Evolutionary conservation across 306 rosid genomes (phyloP), one percentile per base, ranked within the genome.

Genomic region (Ormosia semicastrata): DNA sequence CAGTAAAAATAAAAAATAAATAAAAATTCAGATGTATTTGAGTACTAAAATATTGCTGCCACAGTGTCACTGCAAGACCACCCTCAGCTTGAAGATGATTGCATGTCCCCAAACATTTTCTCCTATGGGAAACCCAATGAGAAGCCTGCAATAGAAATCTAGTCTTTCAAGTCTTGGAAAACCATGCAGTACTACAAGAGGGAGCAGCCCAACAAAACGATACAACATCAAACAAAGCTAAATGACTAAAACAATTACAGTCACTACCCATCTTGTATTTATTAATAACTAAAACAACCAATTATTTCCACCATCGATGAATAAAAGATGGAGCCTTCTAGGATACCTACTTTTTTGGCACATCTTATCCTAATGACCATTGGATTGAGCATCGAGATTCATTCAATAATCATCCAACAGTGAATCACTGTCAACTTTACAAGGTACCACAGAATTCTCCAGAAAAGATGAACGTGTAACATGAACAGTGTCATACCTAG

Each of bases 91-190:
- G 6, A 44, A 54, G 66, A 76, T 18, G 47, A 62, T 43, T n/a
- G 76, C 58, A 60, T 37, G 40, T n/a, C 59, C 39, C 64, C 54
- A 62, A 7, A 39, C 41, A 44, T 14, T 14, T 56, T 37, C 77
- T 64, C 70, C 66, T 5, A 2, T 14, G 43, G 40, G 68, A 81
- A 43, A 63, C 15, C 52, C 54, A 30, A 43, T 30, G 33, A 6
- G 29, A 44, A 54, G 46, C 68, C 85, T 65, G 73, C 75, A 30
- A 57, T 6, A 66, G 59, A 76, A 33, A 71, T 57, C 39, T n/a
- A 15, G 62, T 39, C 17, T 67, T 64, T 65, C 66, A 76, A 58
- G 58, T 77, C 71, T 43, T 47, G 3, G 24, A 65, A 69, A 69
- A 43, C 63, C 57, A 68, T 4, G 72, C 73, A 76, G 17, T 34